Base-by-base conservation (phyloP, 345 rosid species). In the Eucalyptus tenuipes region DNA sequence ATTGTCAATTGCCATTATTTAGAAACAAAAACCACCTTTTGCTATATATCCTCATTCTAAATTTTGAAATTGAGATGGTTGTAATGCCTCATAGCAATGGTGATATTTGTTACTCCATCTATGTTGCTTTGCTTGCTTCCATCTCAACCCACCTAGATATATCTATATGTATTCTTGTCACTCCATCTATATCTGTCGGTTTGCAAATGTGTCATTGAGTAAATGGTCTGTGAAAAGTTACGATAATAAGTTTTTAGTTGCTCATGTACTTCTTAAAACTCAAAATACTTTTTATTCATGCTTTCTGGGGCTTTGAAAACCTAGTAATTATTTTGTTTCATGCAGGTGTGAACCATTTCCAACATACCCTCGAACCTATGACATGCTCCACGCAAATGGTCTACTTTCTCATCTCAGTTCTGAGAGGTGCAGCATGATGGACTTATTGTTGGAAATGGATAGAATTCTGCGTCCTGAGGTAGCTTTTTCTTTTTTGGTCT, bases 391-490 rank as follows among this genome's bases (percentile, higher is more conserved):
- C 88, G 99, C 98, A 89, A 92, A 95, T 90, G 99, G 95, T 68
- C 96, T 98, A 71, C 96, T 98, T 86, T 93, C 99, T 49, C 96
- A 90, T 89, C 92, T 96, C 48, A 92, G 92, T 87, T 88, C 96
- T 15, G 95, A 93, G 88, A 93, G 93, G 90, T 98, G 99, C 49
- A 91, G 93, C 89, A 88, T 95, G 91, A 94, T 94, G 96, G 97
- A 97, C 88, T 88, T 97, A 85, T 90, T 98, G 89, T 89, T 97
- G 91, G 99, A 97, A 94, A 97, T 98, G 98, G 99, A 98, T 89
- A 93, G 99, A 89, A 96, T 98, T 90, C 92, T 96, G 87, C 97
- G 99, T 40, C 99, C 99, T 2, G 99, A 98, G 99, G 99, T 98
- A 92, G 71, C 87, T 81, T 59, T 61, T 18, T 84, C 88, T 49